Evolutionary conservation across 1,284 basidiomycete species (phyloP), one percentile per base, ranked within the genome.

Genomic region (Puccinia novopanici): DNA sequence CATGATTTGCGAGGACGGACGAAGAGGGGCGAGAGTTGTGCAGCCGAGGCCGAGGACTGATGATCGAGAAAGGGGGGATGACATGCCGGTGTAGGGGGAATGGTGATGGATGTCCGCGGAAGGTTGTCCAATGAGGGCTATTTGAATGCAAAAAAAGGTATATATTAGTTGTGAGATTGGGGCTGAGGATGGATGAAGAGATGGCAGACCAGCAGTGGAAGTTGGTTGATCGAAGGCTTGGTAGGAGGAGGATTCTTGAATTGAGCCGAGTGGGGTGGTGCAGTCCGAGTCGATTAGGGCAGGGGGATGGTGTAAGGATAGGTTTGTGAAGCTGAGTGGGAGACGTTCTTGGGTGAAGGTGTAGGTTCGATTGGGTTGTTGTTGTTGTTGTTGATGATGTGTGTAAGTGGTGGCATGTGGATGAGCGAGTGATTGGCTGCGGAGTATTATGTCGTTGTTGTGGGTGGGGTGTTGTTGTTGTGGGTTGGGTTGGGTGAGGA

Each of bases 1-100:
- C 42, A 80, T 0, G 78, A 80, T 80, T 80, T 80, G 17, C 71
- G 50, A 40, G 77, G 57, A 1, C 71, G 77, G 70, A 80, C n/a
- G 13, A 48, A 50, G 54, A 15, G 22, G 40, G 76, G 52, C 0
- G 30, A 57, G 2, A 40, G 52, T 55, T 70, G 48, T n/a, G 50
- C 17, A 24, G 17, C 27, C 54, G 34, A 34, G 34, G 4, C 27
- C 54, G n/a, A n/a, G n/a, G n/a, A n/a, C n/a, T n/a, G n/a, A n/a
- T 71, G 70, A 61, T 70, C 24, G 67, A 37, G 48, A 30, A 40
- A 65, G 0, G n/a, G 48, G 48, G 45, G 10, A 34, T 40, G 54
- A 12, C 63, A 67, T 57, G 8, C 65, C 52, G 27, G 40, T 37
- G 34, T 71, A 59, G 22, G 40, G 27, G 37, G 67, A 59, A n/a